Base-by-base conservation (phyloP, 2,329 filamentous ascomycete species). In the Fusarium compactum region DNA sequence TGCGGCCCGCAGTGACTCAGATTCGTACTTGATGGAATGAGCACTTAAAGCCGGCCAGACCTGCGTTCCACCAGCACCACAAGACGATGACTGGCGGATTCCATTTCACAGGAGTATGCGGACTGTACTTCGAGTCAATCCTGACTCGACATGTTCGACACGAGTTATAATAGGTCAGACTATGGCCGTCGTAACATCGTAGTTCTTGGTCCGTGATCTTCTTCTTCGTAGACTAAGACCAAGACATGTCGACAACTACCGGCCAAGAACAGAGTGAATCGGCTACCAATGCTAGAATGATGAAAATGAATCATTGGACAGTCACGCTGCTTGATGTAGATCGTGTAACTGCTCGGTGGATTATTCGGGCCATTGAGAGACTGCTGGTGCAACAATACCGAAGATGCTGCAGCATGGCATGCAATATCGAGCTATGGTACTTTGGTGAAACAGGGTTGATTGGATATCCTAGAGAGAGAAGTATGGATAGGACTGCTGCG, bases 11-110 rank as follows among this genome's bases (percentile, higher is more conserved):
- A 43, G 52, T 66, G 56, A 51, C 34, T 61, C 61, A 51, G 32
- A 61, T 46, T 47, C 20, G 48, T 27, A 41, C 8, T 32, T 22
- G 8, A 57, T 32, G 58, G 63, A 67, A 68, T 55, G 58, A 51
- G 45, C 9, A 51, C 34, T 29, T 8, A 30, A 34, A 38, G 34
- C 34, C 34, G 55, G 32, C 61, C 20, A 65, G 40, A 51, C 38
- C 25, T 40, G 9, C 20, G 24, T 51, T n/a, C 44, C 30, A 52
- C 46, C 22, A 41, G 24, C 43, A 38, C 22, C 25, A 25, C n/a
- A 18, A 38, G 34, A n/a, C 18, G 34, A 38, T n/a, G 2, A n/a
- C 12, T 38, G 10, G 34, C 18, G 18, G 34, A 38, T n/a, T 7
- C 18, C 10, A n/a, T 38, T 38, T 12, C 18, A n/a, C 34, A 38